Base-by-base conservation (phyloP, 1,284 basidiomycete genomes). In the Ganoderma meredithae region DNA sequence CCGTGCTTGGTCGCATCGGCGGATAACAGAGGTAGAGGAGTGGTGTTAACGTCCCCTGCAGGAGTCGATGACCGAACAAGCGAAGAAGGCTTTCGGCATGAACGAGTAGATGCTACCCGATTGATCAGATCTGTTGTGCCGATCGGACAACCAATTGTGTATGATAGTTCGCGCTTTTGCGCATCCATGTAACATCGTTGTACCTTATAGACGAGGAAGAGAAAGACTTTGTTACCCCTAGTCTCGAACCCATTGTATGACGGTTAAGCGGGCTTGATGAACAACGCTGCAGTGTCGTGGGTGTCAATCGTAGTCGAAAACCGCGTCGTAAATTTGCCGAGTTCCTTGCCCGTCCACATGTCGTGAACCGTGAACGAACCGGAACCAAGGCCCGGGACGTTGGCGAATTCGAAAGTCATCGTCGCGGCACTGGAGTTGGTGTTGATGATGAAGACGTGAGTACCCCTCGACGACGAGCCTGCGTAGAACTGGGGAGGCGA, bases 391-490 rank as follows among this genome's bases (percentile, higher is more conserved):
- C 83, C 83, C 22, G 85, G 82, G 13, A 86, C 82, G 58, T 80
- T 81, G 7, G 81, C 81, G 44, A 87, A 83, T 2, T 79, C 77
- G 72, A 87, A 83, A 3, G 77, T 78, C 77, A 85, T 87, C 1
- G 81, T 82, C 5, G 83, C 79, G 0, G 81, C 79, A 0, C 80
- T 75, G 22, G 76, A 73, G 7, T 77, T 77, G 6, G 81, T 85
- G 74, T 88, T 87, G 74, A 87, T 84, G 63, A 88, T 82, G 74
- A 88, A 88, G 9, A 87, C 83, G 70, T 88, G 86, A 3, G 76
- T 82, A 9, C 86, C 86, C 70, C 83, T 84, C 31, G 79, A 78
- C 1, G 86, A 88, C 27, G 71, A 71, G 1, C 86, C 86, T 19
- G 83, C 75, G 73, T 84, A 88, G 71, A 83, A 87, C 75, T 87